Evolutionary conservation across 1,284 basidiomycete genomes (phyloP).

Genomic region (Kalmanozyma brasiliensis): DNA sequence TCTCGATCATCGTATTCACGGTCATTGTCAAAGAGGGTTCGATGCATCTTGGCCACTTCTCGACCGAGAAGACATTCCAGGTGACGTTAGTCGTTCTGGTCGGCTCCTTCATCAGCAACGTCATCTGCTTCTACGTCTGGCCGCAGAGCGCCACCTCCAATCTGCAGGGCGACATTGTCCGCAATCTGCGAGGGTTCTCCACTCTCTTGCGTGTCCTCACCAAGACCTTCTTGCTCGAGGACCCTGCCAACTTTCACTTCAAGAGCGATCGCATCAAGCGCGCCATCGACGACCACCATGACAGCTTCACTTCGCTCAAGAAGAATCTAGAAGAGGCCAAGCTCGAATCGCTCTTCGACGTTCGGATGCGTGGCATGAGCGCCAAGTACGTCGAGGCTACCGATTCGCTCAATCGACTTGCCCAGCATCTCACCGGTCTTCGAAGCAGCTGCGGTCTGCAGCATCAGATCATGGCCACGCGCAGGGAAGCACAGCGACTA

Average conservation of each 20-base stretch:
- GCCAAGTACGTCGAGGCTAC: constrained; percentile 53
- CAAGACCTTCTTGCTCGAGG: constrained; percentile 63
- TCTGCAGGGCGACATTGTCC: constrained; percentile 73
- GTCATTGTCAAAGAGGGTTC: constrained; percentile 88
- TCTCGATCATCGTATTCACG: constrained; percentile 56
- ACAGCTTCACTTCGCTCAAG: constrained; percentile 61
- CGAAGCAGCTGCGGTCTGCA: constrained; percentile 61
- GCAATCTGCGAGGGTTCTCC: constrained; percentile 58
- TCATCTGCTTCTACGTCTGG: constrained; percentile 84
- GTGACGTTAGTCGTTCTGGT: constrained; percentile 77
- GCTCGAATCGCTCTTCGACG: constrained; percentile 57
- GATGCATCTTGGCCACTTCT: constrained; percentile 71
- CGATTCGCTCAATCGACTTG: constrained; percentile 58
- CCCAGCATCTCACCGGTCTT: constrained; percentile 60
- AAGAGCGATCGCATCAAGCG: constrained; percentile 56
- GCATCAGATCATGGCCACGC: constrained; percentile 56
- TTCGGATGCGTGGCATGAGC: constrained; percentile 53
- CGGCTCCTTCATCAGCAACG: constrained; percentile 81
- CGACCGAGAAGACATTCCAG: constrained; percentile 65
- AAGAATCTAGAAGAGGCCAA: constrained; percentile 62
- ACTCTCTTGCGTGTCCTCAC: constrained; percentile 60
- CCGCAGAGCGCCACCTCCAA: constrained; percentile 84
- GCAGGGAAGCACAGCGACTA: constrained; percentile 26
- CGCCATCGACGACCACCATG: constrained; percentile 63
- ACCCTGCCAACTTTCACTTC: constrained; percentile 58